These are phyloP conservation scores for Houttuynia cordata DNA, from an alignment of 164 flowering plant genomes.

Conservation along the genomic window DNA sequence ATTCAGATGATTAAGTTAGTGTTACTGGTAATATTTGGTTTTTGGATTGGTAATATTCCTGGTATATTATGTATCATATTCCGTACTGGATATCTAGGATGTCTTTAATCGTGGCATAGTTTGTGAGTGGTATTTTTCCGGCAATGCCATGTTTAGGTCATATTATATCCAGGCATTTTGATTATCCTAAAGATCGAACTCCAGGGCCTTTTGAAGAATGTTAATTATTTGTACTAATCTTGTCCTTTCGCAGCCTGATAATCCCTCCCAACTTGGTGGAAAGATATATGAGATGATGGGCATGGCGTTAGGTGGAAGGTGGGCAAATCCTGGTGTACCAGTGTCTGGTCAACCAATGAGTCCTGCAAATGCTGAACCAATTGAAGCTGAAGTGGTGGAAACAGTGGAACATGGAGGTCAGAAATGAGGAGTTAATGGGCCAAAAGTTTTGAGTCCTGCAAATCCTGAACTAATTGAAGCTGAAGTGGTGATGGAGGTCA, in stretches of 20 bases:
- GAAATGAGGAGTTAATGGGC: conserved; percentile 13
- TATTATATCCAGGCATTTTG: too few relatives aligned
- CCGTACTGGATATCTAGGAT: too few relatives aligned
- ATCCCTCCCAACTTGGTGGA: conserved; percentile 91
- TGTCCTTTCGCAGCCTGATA: conserved; percentile 62
- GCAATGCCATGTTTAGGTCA: neutral
- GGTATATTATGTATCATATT: too few relatives aligned
- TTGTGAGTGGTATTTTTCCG: neutral
- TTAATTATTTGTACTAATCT: too few relatives aligned
- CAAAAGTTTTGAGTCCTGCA: neutral
- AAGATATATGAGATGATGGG: conserved; percentile 97
- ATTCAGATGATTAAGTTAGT: too few relatives aligned
- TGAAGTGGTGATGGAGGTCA: conserved; percentile 51
- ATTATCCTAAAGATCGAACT: too few relatives aligned
- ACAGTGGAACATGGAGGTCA: conserved; percentile 42
- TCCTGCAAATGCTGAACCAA: conserved; percentile 13
- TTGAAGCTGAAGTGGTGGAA: conserved; percentile 79
- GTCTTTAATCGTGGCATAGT: neutral
- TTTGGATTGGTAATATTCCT: too few relatives aligned
- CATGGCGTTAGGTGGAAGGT: conserved; percentile 62
- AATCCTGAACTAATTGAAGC: conserved; percentile 41
- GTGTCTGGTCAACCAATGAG: neutral
- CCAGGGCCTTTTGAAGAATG: too few relatives aligned
- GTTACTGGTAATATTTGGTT: too few relatives aligned
- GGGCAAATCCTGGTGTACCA: conserved; percentile 32